Conservation (phyloP, 139 green algal genomes). For the Coccomyxa sp. region DNA sequence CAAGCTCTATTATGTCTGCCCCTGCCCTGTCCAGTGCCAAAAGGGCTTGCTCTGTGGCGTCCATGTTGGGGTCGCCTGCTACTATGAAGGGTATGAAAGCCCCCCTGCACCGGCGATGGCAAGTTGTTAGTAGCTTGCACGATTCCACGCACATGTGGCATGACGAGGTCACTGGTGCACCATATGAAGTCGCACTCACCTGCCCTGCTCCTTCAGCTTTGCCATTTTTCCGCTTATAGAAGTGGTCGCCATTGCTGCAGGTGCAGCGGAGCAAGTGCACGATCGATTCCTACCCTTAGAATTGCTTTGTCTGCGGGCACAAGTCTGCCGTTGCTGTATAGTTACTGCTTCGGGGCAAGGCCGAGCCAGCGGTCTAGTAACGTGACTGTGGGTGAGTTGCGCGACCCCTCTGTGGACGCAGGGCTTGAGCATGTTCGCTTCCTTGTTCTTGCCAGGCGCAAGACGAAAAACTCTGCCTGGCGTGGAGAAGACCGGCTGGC, state of each 20-base stretch:
- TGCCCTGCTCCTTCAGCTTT: conserved; percentile 46
- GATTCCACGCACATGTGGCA: neutral
- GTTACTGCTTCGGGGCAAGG: no score
- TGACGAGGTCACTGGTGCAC: neutral
- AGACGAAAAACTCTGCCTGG: no score
- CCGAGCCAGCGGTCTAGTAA: no score
- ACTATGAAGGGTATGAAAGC: conserved; percentile 17
- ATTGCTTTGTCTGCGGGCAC: no score
- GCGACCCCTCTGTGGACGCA: no score
- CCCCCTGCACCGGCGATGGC: neutral
- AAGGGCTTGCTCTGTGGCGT: conserved; percentile 81
- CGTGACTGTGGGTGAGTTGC: no score
- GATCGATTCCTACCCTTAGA: no score
- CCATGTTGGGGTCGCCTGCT: conserved; percentile 85
- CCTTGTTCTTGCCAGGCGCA: no score
- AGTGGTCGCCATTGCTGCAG: neutral
- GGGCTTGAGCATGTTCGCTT: no score
- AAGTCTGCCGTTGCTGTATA: no score
- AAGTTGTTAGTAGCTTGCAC: neutral
- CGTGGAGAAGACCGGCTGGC: no score
- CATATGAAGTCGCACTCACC: conserved; percentile 1
- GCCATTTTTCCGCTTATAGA: conserved; percentile 45
- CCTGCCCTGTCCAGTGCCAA: conserved; percentile 63
- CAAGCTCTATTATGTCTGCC: conserved; percentile 97
- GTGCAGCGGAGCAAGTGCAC: neutral